Conservation (phyloP, 129 eudicot species). For the Arctium lappa region DNA sequence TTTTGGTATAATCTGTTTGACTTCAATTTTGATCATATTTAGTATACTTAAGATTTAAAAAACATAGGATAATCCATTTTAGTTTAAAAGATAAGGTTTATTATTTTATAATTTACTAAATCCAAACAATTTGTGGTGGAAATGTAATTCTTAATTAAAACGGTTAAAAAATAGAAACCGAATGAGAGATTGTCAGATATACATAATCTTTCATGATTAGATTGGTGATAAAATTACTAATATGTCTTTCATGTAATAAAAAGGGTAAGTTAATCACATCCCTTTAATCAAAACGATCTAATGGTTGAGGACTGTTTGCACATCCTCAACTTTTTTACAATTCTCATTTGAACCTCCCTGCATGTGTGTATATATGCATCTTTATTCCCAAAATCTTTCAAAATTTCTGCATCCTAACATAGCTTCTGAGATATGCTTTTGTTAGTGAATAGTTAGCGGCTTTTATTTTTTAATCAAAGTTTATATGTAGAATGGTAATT, state of each 20-base stretch:
- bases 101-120: neutral
- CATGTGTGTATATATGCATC: neutral
- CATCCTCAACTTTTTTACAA: neutral
- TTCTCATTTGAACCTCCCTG: neutral
- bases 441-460: neutral
- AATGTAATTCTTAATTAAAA: neutral
- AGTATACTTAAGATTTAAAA: neutral
- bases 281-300: neutral
- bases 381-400: neutral
- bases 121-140: neutral
- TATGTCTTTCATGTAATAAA: neutral
- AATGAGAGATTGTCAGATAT: neutral
- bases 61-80: neutral
- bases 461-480: slow-evolving; percentile 7
- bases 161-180: neutral
- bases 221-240: neutral
- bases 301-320: neutral
- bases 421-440: slow-evolving; percentile 8
- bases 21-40: neutral
- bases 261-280: neutral
- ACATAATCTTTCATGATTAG: neutral
- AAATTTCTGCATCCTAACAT: neutral
- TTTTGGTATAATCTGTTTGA: neutral
- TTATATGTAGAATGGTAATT: slow-evolving; percentile 7
- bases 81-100: neutral